A percentile compares a stretch with the other conserved stretches of the same genome.
phyloP scores from a whole-genome alignment of 208 protist species.

The Endotrypanum monterogeii region DNA sequence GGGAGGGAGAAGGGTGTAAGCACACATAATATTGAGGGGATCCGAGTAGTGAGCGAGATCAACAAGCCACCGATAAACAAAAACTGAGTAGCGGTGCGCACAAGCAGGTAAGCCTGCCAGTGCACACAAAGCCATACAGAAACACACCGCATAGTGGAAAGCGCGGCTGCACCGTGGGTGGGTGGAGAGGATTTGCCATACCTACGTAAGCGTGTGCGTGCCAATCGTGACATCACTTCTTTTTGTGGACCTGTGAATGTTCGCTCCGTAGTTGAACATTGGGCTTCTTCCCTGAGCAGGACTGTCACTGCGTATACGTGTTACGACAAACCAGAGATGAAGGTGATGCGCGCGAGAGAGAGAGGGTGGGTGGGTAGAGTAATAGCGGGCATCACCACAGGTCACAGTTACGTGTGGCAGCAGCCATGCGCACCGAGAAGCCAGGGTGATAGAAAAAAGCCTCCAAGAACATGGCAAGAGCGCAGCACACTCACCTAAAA shows the following conservation, averaged over 20 bases:
- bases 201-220: neutral
- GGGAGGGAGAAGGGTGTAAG: neutral
- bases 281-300: neutral
- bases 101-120: neutral
- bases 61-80: neutral
- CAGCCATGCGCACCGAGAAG: neutral
- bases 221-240: neutral
- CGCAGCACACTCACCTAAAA: slow-evolving; percentile 1
- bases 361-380: neutral
- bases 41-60: neutral
- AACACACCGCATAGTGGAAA: neutral
- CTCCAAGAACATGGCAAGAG: neutral
- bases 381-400: neutral
- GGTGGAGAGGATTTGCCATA: neutral
- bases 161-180: neutral
- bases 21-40: neutral
- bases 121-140: neutral
- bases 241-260: neutral
- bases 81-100: too few relatives aligned
- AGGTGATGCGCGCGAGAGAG: neutral
- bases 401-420: neutral
- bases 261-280: neutral
- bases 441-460: neutral
- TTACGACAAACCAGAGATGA: neutral
- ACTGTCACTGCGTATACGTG: neutral